These are phyloP conservation scores for Brassica balearica DNA, from an alignment of 441 rosid genomes.

Conservation along the genomic window DNA sequence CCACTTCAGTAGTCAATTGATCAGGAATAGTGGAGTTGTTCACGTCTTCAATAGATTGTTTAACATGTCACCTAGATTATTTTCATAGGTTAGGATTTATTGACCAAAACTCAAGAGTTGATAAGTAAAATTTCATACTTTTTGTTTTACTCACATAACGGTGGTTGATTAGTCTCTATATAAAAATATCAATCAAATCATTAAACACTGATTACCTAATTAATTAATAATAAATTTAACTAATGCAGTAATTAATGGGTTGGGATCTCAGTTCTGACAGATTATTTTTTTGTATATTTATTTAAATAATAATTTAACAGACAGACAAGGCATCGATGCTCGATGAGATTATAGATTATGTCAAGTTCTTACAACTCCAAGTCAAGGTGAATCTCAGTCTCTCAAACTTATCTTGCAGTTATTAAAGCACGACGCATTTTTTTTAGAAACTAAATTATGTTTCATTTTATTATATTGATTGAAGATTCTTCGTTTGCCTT, in stretches of 20 bases:
- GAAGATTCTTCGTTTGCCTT: slow-evolving; percentile 40
- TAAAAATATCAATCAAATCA: slow-evolving; percentile 25
- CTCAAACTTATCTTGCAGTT: slow-evolving; percentile 1
- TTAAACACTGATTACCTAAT: slow-evolving; percentile 40
- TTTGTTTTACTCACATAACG: slow-evolving; percentile 28
- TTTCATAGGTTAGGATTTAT: slow-evolving; percentile 1
- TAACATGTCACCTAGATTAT: slow-evolving; percentile 7
- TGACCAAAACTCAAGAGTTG: slow-evolving; percentile 8
- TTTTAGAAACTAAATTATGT: not conserved
- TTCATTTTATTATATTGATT: slow-evolving; percentile 11
- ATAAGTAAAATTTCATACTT: not conserved
- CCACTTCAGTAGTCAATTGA: slow-evolving; percentile 9
- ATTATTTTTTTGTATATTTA: slow-evolving; percentile 5
- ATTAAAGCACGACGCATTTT: not conserved
- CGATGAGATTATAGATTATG: slow-evolving; percentile 98
- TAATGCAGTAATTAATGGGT: slow-evolving; percentile 30
- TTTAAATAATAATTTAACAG: slow-evolving; percentile 61
- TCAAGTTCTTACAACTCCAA: slow-evolving; percentile 96
- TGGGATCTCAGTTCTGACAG: slow-evolving; percentile 39
- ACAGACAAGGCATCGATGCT: slow-evolving; percentile 99
- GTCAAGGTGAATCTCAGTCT: slow-evolving; percentile 73
- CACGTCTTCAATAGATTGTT: not conserved
- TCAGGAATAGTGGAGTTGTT: slow-evolving; percentile 7
- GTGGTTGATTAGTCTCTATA: slow-evolving; percentile 17
- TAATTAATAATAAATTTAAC: slow-evolving; percentile 23